Evolutionary conservation across 2,329 filamentous ascomycete species (phyloP).

Genomic region (Cladosporium austrohemisphaericum): DNA sequence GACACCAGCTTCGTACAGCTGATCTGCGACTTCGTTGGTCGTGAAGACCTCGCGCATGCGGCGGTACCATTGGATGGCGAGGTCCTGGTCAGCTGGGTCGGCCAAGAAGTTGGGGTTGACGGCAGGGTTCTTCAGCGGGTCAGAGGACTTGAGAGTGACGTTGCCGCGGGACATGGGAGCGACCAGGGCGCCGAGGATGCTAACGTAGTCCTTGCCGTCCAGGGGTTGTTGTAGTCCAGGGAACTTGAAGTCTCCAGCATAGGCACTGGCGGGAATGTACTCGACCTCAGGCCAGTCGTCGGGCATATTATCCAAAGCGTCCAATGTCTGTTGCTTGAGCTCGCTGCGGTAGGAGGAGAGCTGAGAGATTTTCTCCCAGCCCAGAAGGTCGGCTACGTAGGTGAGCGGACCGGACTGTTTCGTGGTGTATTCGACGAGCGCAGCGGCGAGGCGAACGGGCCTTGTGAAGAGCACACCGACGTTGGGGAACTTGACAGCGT

Average conservation of each 20-base stretch:
- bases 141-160: conserved; percentile 31
- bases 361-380: conserved; percentile 28
- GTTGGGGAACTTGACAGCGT: conserved; percentile 12
- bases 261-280: conserved; percentile 17
- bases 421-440: not conserved
- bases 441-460: not conserved
- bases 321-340: conserved; percentile 13
- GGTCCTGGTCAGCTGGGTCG: conserved; percentile 28
- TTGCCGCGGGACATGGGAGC: conserved; percentile 36
- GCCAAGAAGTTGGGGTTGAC: conserved; percentile 38
- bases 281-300: conserved; percentile 37
- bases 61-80: conserved; percentile 33
- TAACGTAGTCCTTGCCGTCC: conserved; percentile 32
- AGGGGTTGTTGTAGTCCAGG: conserved; percentile 25
- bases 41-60: conserved; percentile 30
- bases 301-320: conserved; percentile 23
- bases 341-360: conserved; percentile 5
- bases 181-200: conserved; percentile 31
- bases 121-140: conserved; percentile 28
- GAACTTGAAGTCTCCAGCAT: conserved; percentile 17
- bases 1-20: conserved; percentile 25
- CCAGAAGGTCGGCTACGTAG: conserved; percentile 23
- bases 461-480: not conserved
- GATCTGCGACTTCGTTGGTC: conserved; percentile 23
- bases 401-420: conserved; percentile 21